phyloP scores from a whole-genome alignment of 331 rosid genomes.

The Erythrophleum ivorense region DNA sequence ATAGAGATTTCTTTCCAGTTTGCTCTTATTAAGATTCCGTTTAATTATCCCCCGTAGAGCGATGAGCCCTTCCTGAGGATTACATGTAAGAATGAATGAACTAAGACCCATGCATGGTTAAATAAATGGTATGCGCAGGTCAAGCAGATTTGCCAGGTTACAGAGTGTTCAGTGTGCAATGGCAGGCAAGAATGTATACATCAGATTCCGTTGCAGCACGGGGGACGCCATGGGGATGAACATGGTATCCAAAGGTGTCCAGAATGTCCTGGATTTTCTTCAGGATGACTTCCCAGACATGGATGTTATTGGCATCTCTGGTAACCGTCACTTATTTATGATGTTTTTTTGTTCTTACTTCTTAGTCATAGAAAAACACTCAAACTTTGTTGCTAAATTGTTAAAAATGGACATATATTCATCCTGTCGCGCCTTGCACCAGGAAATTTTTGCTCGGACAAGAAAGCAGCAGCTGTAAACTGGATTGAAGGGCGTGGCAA shows the following conservation, averaged over 20 bases:
- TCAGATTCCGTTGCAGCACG: slow-evolving; percentile 67
- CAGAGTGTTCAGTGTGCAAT: slow-evolving; percentile 47
- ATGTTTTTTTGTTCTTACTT: not conserved
- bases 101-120: not conserved
- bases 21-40: not conserved
- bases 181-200: slow-evolving; percentile 69
- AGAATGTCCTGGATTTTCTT: slow-evolving; percentile 62
- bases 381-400: not conserved
- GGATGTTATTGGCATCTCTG: slow-evolving; percentile 78
- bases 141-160: slow-evolving; percentile 70
- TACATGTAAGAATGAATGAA: not conserved
- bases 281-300: slow-evolving; percentile 66
- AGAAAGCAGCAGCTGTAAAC: slow-evolving; percentile 74
- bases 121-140: slow-evolving; percentile 41
- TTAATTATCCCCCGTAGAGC: not conserved
- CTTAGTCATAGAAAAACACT: not conserved
- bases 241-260: slow-evolving; percentile 84
- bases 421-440: not conserved
- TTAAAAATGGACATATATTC: not conserved
- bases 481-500: slow-evolving; percentile 86
- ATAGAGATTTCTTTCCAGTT: not conserved
- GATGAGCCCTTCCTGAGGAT: not conserved
- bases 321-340: slow-evolving; percentile 31
- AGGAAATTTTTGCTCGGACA: slow-evolving; percentile 86
- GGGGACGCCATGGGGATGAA: slow-evolving; percentile 93